phyloP scores from a whole-genome alignment of 2,329 filamentous ascomycete genomes.

The Claviceps digitariae region DNA sequence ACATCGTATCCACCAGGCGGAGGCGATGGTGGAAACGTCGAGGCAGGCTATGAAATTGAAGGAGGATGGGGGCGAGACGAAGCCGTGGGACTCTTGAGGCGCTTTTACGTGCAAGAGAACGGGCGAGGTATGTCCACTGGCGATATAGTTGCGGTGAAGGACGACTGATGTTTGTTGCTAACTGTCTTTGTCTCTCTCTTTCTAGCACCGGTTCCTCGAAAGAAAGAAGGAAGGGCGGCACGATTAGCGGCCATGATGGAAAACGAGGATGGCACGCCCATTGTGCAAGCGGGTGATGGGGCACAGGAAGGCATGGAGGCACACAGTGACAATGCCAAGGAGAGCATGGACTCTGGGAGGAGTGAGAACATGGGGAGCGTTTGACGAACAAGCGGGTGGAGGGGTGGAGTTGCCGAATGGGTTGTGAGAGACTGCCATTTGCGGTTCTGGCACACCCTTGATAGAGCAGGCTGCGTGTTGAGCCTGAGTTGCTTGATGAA shows the following conservation, averaged over 20 bases:
- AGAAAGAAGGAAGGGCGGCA: constrained; percentile 42
- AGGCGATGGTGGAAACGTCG: constrained; percentile 54
- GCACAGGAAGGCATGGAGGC: not conserved
- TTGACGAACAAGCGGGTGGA: not conserved
- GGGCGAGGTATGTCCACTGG: constrained; percentile 52
- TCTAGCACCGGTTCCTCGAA: constrained; percentile 36
- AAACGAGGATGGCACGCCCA: constrained; percentile 16
- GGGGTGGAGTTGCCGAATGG: not conserved
- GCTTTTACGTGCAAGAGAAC: constrained; percentile 98
- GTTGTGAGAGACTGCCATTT: not conserved
- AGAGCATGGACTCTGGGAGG: not conserved
- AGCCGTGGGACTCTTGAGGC: constrained; percentile 78
- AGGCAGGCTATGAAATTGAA: constrained; percentile 67
- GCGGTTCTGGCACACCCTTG: not conserved
- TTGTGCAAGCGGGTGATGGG: not conserved
- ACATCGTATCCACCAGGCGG: constrained; percentile 24
- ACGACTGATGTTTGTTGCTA: constrained; percentile 6
- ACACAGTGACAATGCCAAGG: not conserved
- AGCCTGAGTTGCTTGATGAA: not conserved
- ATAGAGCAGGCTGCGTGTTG: not conserved
- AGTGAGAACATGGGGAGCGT: not conserved
- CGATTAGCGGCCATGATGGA: constrained; percentile 39
- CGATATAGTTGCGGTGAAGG: not conserved
- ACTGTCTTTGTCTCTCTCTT: not conserved
- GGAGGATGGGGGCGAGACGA: constrained; percentile 84